A percentile compares a stretch with the other conserved stretches of the same genome.
Conservation (phyloP, 305 asterid genomes). For the Solanum chacoense region DNA sequence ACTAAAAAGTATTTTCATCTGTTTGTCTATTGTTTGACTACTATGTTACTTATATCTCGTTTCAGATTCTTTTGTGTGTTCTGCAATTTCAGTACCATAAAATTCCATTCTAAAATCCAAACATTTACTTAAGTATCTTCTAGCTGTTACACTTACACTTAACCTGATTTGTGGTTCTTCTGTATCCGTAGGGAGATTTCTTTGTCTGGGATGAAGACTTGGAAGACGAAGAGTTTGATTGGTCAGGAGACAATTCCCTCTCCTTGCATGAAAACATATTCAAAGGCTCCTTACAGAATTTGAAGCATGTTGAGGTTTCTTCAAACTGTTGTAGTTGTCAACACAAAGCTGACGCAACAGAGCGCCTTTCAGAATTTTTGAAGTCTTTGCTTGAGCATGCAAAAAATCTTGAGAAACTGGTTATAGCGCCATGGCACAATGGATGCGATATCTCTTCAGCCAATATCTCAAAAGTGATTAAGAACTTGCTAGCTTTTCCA, state of each 20-base stretch:
- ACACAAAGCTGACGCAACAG: background rate
- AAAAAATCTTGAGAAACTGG: background rate
- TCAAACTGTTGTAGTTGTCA: background rate
- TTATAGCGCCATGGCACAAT: background rate
- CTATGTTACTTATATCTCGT: background rate
- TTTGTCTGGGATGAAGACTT: background rate
- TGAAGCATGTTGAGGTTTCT: background rate
- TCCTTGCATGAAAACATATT: background rate
- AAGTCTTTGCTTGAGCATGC: background rate
- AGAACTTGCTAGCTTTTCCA: background rate
- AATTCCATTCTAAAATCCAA: background rate
- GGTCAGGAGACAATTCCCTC: background rate
- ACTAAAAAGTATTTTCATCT: background rate
- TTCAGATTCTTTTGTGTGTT: background rate
- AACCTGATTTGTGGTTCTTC: background rate
- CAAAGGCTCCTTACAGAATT: background rate
- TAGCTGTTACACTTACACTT: background rate
- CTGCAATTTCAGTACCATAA: background rate
- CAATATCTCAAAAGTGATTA: background rate
- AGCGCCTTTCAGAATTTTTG: background rate
- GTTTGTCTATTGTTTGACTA: background rate
- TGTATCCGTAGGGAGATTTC: background rate
- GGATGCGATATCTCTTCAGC: background rate
- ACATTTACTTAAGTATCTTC: background rate
- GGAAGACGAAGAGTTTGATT: background rate